Percentiles rank a stretch among this genome's conserved stretches.
phyloP scores from a whole-genome alignment of 1,284 basidiomycete species.

The Macrocystidia cucumis region DNA sequence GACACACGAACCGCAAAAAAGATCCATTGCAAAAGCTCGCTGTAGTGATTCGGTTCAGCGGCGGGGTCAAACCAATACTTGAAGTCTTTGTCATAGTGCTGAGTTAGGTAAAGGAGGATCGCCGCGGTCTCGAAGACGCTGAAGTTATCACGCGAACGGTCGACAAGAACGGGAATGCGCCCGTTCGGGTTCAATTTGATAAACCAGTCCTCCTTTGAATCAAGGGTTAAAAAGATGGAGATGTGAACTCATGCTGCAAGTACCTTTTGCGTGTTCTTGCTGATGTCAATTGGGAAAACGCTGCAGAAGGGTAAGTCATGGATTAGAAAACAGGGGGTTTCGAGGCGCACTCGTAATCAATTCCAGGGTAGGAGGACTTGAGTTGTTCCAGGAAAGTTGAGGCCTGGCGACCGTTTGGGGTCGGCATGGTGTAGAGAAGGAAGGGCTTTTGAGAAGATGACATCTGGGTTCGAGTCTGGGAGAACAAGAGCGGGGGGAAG shows the following conservation, averaged over 20 bases:
- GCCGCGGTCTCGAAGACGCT: constrained; percentile 52
- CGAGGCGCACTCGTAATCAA: constrained; percentile 50
- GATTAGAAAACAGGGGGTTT: neutral
- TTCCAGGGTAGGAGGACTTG: constrained; percentile 44
- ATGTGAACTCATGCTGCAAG: no score
- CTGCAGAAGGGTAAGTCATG: constrained; percentile 19
- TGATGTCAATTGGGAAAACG: constrained; percentile 40
- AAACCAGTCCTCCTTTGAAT: constrained; percentile 12
- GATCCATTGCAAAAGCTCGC: constrained; percentile 71
- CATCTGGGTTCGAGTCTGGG: no score
- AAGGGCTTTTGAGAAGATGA: constrained; percentile 29
- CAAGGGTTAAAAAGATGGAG: neutral
- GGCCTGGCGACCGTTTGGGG: constrained; percentile 67
- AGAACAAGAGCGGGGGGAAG: constrained; percentile 6
- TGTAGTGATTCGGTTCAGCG: constrained; percentile 31
- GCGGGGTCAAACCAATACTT: constrained; percentile 41
- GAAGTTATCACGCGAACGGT: constrained; percentile 28
- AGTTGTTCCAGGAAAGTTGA: constrained; percentile 65
- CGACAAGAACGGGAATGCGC: constrained; percentile 48
- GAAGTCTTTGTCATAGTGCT: constrained; percentile 42
- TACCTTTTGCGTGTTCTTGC: constrained; percentile 28
- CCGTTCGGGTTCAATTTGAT: constrained; percentile 45
- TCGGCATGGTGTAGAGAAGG: constrained; percentile 53
- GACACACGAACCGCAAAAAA: constrained; percentile 53
- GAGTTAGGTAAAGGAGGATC: constrained; percentile 51